Evolutionary conservation across 257 asterid species (phyloP), one percentile per base, ranked within the genome.

Genomic region (Plantago major): DNA sequence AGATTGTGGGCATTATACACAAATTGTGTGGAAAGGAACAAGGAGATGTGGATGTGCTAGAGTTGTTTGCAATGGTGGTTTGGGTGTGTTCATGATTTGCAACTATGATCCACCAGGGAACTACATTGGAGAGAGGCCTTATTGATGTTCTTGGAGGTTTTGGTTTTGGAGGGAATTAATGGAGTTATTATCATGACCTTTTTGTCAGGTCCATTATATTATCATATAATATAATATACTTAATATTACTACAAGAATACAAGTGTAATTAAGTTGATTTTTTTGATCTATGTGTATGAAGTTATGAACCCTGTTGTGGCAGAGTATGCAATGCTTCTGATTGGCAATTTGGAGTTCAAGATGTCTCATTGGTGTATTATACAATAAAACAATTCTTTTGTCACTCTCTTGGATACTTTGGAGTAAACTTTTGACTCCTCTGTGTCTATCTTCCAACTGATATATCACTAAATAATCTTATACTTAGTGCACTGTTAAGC

Each of bases 1-100:
- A 46, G 22, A 30, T 45, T 74, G 79, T 58, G 79, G 79, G 28
- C 79, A 74, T 52, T 74, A 74, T 46, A 74, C 79, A n/a, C 79
- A 74, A 60, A 74, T 74, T 49, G 79, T 74, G 3, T 74, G 79
- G 79, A 74, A 57, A 26, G 15, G 40, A 4, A 74, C 79, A 0
- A 70, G 46, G 54, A 60, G 70, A 17, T 51, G 70, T 9, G 79
- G 79, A n/a, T 74, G 79, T 51, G 76, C 79, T 7, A 60, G 79
- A 57, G 76, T 74, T 45, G 58, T 43, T 10, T 74, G 79, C 26
- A 54, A 54, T 46, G 64, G 52, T 11, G 70, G 62, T 11, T 40
- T 62, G 30, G 79, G 73, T 46, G 76, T 70, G 12, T 74, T 74
- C 37, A 74, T 74, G 68, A 70, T 66, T 19, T 74, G 79, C 58